Conservation (phyloP, 2,329 filamentous ascomycete genomes). For the Clarireedia sp. region DNA sequence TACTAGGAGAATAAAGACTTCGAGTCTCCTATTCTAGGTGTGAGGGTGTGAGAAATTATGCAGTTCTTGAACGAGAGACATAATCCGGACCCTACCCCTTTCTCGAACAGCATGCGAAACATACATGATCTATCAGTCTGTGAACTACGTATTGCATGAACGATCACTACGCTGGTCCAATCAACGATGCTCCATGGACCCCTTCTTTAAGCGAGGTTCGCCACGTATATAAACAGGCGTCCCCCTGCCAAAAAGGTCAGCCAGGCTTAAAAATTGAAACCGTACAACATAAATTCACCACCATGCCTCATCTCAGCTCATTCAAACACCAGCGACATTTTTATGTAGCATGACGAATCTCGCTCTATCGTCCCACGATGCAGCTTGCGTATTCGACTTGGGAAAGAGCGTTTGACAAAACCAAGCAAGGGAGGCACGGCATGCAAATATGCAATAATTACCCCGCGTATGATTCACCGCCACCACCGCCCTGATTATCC, state of each 20-base stretch:
- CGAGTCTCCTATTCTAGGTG: too few species aligned
- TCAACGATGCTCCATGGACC: background rate
- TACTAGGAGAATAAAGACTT: too few species aligned
- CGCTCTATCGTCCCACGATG: background rate
- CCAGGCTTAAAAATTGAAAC: background rate
- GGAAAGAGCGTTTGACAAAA: conserved; percentile 3
- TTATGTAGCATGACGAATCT: background rate
- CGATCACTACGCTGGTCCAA: background rate
- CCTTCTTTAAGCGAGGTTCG: conserved; percentile 6
- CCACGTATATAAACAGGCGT: conserved; percentile 8
- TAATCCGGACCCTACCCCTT: background rate
- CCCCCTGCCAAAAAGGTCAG: background rate
- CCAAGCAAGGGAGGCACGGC: conserved; percentile 4
- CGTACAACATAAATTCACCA: background rate
- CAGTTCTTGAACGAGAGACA: too few species aligned
- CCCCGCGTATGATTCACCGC: conserved; percentile 8
- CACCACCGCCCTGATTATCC: background rate
- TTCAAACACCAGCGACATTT: background rate
- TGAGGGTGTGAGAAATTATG: too few species aligned
- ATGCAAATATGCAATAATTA: background rate
- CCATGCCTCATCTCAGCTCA: conserved; percentile 1
- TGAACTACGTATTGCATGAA: background rate
- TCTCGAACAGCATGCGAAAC: background rate
- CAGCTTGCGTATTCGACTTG: background rate
- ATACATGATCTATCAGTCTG: background rate